phyloP scores from a whole-genome alignment of 2,329 filamentous ascomycete species.

The Setomelanomma holmii region DNA sequence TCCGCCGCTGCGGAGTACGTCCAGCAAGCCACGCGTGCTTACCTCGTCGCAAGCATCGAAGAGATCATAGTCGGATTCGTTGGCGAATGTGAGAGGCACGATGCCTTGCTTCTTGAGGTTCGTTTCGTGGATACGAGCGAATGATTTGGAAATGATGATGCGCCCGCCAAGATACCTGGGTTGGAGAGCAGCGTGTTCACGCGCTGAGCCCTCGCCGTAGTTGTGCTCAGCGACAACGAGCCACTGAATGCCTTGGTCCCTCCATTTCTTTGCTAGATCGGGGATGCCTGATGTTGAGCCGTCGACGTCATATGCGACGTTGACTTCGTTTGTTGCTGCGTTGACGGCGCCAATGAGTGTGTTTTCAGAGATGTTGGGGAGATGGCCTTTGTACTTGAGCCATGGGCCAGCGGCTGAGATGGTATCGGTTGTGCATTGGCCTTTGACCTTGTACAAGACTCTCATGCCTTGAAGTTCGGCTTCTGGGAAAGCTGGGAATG shows the following conservation, averaged over 20 bases:
- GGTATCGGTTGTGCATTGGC: conserved; percentile 98
- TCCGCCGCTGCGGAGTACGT: conserved; percentile 80
- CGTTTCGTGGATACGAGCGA: conserved; percentile 92
- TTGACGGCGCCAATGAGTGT: conserved; percentile 95
- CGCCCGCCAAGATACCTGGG: conserved; percentile 88
- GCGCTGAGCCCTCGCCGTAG: conserved; percentile 89
- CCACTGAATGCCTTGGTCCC: conserved; percentile 77
- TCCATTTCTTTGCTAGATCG: conserved; percentile 85
- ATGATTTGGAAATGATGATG: conserved; percentile 83
- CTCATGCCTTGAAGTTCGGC: conserved; percentile 77
- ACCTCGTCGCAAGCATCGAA: conserved; percentile 86
- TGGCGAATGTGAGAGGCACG: conserved; percentile 87
- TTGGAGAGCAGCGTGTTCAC: conserved; percentile 89
- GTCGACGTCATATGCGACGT: conserved; percentile 86
- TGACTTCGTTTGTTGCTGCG: conserved; percentile 89
- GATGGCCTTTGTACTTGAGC: conserved; percentile 99
- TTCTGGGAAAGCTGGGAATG: conserved; percentile 83
- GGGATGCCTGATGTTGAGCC: conserved; percentile 80
- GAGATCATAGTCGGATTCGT: conserved; percentile 86
- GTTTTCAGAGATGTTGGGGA: conserved; percentile 97
- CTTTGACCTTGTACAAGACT: conserved; percentile 94
- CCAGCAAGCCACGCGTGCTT: conserved; percentile 79
- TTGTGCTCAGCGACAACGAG: conserved; percentile 97
- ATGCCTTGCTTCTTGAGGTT: conserved; percentile 98
- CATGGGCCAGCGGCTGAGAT: conserved; percentile 96